A percentile compares a stretch with the other conserved stretches of the same genome.
Conservation (phyloP, 2,329 filamentous ascomycete species). For the Hypoxylon sp. region DNA sequence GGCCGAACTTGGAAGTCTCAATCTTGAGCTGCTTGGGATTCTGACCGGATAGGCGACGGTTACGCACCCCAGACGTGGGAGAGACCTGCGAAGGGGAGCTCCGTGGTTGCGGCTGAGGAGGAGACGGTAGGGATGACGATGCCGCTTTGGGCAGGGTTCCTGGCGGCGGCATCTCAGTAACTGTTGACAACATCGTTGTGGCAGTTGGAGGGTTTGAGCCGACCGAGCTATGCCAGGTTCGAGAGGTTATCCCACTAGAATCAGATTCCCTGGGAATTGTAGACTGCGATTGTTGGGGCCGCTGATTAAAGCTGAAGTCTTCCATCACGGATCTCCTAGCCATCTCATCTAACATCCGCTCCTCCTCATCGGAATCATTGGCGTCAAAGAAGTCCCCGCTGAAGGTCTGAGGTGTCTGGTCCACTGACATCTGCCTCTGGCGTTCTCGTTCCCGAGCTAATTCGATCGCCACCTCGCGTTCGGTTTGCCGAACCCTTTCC, state of each 20-base stretch:
- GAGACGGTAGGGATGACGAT: constrained; percentile 62
- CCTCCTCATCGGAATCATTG: constrained; percentile 78
- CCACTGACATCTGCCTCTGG: constrained; percentile 59
- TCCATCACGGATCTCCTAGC: constrained; percentile 86
- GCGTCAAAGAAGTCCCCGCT: constrained; percentile 74
- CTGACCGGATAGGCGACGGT: constrained; percentile 83
- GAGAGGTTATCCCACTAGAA: constrained; percentile 82
- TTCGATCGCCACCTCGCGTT: constrained; percentile 76
- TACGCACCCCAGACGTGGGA: constrained; percentile 71
- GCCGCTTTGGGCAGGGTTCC: constrained; percentile 47
- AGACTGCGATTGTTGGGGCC: constrained; percentile 68
- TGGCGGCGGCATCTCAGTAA: constrained; percentile 71
- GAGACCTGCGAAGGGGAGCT: constrained; percentile 57
- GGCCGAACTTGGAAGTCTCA: constrained; percentile 72
- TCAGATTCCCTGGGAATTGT: constrained; percentile 83
- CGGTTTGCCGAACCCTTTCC: constrained; percentile 80
- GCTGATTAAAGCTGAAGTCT: constrained; percentile 82
- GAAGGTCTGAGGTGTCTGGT: constrained; percentile 63
- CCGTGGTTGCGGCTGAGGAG: constrained; percentile 63
- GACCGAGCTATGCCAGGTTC: constrained; percentile 85
- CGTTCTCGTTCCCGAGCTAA: constrained; percentile 73
- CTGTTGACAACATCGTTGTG: constrained; percentile 78
- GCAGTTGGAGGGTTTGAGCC: constrained; percentile 79
- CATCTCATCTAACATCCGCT: constrained; percentile 88
- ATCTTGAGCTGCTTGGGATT: constrained; percentile 89